Evolutionary conservation across 441 rosid species (phyloP), one percentile per base, ranked within the genome.

Genomic region (Erodium chrysanthum): DNA sequence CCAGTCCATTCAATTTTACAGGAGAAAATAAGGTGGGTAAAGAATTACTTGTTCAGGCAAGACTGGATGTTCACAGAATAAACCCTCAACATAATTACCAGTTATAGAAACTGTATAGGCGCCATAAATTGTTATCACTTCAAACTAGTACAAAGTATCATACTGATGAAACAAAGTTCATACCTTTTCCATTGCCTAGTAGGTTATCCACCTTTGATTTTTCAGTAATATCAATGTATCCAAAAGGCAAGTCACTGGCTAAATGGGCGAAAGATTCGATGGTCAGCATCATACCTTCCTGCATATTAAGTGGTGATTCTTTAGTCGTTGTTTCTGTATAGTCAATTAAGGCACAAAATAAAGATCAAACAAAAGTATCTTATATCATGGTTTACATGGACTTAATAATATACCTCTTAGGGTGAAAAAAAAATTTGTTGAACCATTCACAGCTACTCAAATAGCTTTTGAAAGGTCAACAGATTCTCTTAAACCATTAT

Each of bases 141-240:
- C 15, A 14, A 11, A 10, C 50, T 44, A 44, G 12, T 62, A 35
- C 54, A 25, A 50, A 64, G 64, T 21, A 44, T 18, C 14, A 56
- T 15, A 6, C 14, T 73, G 70, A 61, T 63, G 40, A 62, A 66
- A 78, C 67, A 67, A 42, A 73, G 61, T 61, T 59, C 83, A 65
- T 75, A 93, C 98, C 93, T 91, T 84, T 86, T 71, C 98, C 96
- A 37, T 88, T 58, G 8, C 97, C 98, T 18, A 91, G 86, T 73
- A 93, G 76, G 84, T 81, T 84, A 58, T 93, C 86, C 68, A 76
- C 91, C 73, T 84, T 91, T 66, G 97, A 91, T 59, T 70, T 82
- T 66, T 68, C 84, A 40, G 73, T 66, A 14, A 69, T 69, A 72
- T 86, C 80, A 56, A 73, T 64, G 56, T 50, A 74, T 68, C 68